Conservation (phyloP, 2,329 filamentous ascomycete genomes). For the Coniella lustricola region DNA sequence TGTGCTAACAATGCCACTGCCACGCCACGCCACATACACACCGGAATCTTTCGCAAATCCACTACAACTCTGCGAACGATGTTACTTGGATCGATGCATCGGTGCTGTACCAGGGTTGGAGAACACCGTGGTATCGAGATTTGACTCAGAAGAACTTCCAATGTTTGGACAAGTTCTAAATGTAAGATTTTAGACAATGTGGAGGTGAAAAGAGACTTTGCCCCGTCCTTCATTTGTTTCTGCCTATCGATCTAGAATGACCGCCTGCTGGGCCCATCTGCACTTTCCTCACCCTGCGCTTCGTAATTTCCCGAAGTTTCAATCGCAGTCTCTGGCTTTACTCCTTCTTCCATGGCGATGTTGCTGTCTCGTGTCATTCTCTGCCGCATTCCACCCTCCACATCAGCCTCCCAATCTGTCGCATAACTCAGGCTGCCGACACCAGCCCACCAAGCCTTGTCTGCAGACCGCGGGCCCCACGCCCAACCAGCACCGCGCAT, state of each 20-base stretch:
- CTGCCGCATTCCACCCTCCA: constrained; percentile 1
- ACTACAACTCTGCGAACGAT: constrained; percentile 48
- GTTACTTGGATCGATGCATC: not conserved
- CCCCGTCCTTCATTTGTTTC: too few species aligned
- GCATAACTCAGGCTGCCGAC: constrained; percentile 55
- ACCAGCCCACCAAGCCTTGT: constrained; percentile 73
- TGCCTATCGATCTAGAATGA: not conserved
- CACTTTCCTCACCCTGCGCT: not conserved
- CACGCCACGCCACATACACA: constrained; percentile 28
- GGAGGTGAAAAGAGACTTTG: too few species aligned
- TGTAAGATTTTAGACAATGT: too few species aligned
- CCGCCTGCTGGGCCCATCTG: constrained; percentile 6
- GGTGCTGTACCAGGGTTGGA: not conserved
- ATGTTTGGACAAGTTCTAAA: not conserved
- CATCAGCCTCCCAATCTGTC: constrained; percentile 29
- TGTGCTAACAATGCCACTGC: constrained; percentile 34
- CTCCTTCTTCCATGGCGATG: constrained; percentile 19
- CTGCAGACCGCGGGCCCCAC: constrained; percentile 70
- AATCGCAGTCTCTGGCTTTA: not conserved
- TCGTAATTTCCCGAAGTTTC: constrained; percentile 6
- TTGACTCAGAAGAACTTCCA: not conserved
- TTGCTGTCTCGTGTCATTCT: constrained; percentile 26
- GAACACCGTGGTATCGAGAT: too few species aligned
- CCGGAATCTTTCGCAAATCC: constrained; percentile 46
- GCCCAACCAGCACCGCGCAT: constrained; percentile 77